Base-by-base conservation (phyloP, 2,329 filamentous ascomycete species). In the Teratosphaeria gauchensis region DNA sequence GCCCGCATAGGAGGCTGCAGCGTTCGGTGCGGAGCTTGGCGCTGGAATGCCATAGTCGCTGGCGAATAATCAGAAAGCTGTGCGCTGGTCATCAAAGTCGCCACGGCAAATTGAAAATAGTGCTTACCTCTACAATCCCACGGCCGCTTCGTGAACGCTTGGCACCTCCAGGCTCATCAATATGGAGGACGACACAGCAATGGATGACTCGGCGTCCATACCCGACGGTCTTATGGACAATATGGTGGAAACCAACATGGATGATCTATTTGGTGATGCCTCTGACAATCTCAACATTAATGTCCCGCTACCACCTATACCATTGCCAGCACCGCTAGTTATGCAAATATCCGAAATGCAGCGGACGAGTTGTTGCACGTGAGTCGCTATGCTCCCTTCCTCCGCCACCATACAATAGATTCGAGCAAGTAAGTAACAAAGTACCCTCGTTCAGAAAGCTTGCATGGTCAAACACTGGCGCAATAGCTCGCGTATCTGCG, bases 391-490 rank as follows among this genome's bases (percentile, higher is more conserved):
- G 24, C 12, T 51, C 31, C 21, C 32, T 28, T 52, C 24, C 21
- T 53, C 11, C n/a, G n/a, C 28, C n/a, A n/a, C 28, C 24, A 11
- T 28, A 8, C 46, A 48, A 16, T 11, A 48, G 31, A 53, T 6
- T 53, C n/a, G 33, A 56, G 54, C 24, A 30, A 56, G 59, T 58
- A 58, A 54, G 59, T 61, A 54, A 61, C 59, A 14, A 28, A 32
- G 52, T n/a, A 5, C 14, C 32, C 30, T 35, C 46, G 21, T 51
- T 21, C 59, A 95, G 91, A 71, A 84, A 84, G 63, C 82, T 96
- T 57, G 85, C 88, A 32, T 97, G 92, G 92, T 96, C 92, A 11
- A 91, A 86, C 67, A 83, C 85, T 61, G 92, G 92, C 51, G 90
- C 87, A 60, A 89, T 97, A 64, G 92, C 92, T 31, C 87, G 86